phyloP scores from a whole-genome alignment of 331 rosid species.

The Cydonia oblonga region DNA sequence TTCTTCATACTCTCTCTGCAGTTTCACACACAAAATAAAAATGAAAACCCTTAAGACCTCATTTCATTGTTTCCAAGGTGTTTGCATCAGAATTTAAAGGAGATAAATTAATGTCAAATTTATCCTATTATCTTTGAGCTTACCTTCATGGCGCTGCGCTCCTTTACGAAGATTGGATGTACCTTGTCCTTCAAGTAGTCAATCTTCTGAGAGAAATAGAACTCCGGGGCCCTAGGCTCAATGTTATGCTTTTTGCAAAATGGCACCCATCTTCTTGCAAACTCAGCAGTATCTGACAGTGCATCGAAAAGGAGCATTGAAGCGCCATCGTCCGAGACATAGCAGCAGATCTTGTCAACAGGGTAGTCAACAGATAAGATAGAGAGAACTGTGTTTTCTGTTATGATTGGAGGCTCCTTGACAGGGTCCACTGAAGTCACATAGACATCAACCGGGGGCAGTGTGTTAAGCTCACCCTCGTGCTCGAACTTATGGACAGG shows the following conservation, averaged over 20 bases:
- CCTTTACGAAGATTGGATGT: slow-evolving; percentile 63
- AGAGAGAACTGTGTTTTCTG: slow-evolving; percentile 76
- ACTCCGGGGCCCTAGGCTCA: slow-evolving; percentile 86
- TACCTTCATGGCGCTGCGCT: slow-evolving; percentile 86
- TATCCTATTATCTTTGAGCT: neutral
- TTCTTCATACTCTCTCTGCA: slow-evolving; percentile 89
- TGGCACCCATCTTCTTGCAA: slow-evolving; percentile 88
- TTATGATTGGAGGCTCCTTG: slow-evolving; percentile 74
- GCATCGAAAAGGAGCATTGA: slow-evolving; percentile 71
- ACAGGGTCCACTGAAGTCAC: slow-evolving; percentile 76
- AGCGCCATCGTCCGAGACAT: slow-evolving; percentile 89
- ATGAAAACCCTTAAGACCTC: neutral
- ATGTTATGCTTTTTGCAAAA: slow-evolving; percentile 59
- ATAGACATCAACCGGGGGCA: slow-evolving; percentile 54
- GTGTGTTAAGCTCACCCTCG: slow-evolving; percentile 52
- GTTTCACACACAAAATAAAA: slow-evolving; percentile 2
- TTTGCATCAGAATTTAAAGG: neutral
- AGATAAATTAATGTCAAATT: neutral
- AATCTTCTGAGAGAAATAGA: slow-evolving; percentile 69
- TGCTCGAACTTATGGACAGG: slow-evolving; percentile 56
- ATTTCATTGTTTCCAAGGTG: neutral
- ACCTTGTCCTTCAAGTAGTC: slow-evolving; percentile 92
- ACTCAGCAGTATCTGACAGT: slow-evolving; percentile 72
- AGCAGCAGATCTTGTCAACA: slow-evolving; percentile 63
- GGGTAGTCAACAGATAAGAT: slow-evolving; percentile 74